Conservation (phyloP, 371 early-diverging fungal genomes). For the Lichtheimia corymbifera region DNA sequence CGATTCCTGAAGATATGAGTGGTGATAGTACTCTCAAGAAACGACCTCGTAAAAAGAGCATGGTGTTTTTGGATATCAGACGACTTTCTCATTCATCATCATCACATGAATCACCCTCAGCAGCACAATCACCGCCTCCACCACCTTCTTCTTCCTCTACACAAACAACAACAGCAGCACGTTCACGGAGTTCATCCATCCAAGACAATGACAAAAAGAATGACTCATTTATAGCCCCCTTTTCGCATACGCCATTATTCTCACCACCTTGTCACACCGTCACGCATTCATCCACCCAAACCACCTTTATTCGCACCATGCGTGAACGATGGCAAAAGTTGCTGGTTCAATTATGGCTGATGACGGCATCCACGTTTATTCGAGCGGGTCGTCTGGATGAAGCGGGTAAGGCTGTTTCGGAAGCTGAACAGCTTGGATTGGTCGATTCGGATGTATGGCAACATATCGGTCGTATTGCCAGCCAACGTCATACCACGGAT, state of each 20-base stretch:
- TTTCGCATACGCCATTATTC: not conserved
- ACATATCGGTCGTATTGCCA: conserved; percentile 49
- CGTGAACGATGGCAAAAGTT: conserved; percentile 28
- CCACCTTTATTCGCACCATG: conserved; percentile 14
- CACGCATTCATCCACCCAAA: not conserved
- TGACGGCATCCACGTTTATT: conserved; percentile 59
- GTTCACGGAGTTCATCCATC: not conserved
- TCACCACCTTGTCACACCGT: not conserved
- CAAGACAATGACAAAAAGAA: not conserved
- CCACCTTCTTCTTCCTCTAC: not conserved
- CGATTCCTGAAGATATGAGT: not conserved
- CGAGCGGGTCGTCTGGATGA: conserved; percentile 58
- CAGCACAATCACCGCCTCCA: too few species aligned
- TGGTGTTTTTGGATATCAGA: conserved; percentile 3
- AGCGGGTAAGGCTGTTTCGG: conserved; percentile 60
- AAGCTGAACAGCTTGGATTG: conserved; percentile 56
- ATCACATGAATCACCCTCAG: too few species aligned
- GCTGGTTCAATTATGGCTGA: conserved; percentile 49
- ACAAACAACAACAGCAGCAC: not conserved
- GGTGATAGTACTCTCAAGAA: not conserved
- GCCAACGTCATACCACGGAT: conserved; percentile 5
- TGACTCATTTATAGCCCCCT: too few species aligned
- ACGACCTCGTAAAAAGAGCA: conserved; percentile 1
- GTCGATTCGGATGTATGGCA: conserved; percentile 59
- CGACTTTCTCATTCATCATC: not conserved